These are phyloP conservation scores for Nitzschia inconspicua DNA, from an alignment of 108 stramenopile species.

Conservation along the genomic window DNA sequence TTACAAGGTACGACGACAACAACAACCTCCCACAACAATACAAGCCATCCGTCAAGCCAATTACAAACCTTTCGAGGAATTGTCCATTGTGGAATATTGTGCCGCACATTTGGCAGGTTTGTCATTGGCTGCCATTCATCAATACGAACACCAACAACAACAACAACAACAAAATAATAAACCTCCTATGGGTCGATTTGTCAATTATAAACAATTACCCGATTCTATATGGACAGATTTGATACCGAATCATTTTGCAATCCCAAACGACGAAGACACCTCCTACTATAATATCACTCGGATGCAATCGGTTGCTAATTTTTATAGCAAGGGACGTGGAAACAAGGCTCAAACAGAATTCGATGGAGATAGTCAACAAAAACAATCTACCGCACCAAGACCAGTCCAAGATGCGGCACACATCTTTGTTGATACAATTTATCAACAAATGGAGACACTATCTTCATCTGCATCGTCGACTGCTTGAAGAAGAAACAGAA, in stretches of 20 bases:
- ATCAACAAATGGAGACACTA: conserved; percentile 25
- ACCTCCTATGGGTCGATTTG: conserved; percentile 35
- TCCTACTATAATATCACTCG: conserved; percentile 26
- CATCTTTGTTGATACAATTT: conserved; percentile 34
- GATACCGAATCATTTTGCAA: conserved; percentile 63
- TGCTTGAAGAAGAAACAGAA: too few species aligned
- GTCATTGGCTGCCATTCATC: conserved; percentile 51
- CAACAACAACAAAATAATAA: not conserved
- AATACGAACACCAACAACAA: conserved; percentile 11
- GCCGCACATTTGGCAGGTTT: conserved; percentile 66
- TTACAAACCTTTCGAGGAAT: not conserved
- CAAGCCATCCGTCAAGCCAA: not conserved
- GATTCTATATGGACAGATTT: conserved; percentile 48
- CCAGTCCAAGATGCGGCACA: conserved; percentile 53
- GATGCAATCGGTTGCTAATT: conserved; percentile 48
- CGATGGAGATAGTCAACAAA: conserved; percentile 54
- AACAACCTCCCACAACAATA: conserved; percentile 18
- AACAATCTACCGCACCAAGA: conserved; percentile 45
- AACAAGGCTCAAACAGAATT: conserved; percentile 25
- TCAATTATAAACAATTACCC: conserved; percentile 72
- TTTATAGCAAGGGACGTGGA: conserved; percentile 63
- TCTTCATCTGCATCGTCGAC: too few species aligned
- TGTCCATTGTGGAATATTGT: conserved; percentile 70
- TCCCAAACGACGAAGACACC: conserved; percentile 17
- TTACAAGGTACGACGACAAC: conserved; percentile 1